Evolutionary conservation across 2,329 filamentous ascomycete species (phyloP).

Genomic region (Trichothecium sympodiale): DNA sequence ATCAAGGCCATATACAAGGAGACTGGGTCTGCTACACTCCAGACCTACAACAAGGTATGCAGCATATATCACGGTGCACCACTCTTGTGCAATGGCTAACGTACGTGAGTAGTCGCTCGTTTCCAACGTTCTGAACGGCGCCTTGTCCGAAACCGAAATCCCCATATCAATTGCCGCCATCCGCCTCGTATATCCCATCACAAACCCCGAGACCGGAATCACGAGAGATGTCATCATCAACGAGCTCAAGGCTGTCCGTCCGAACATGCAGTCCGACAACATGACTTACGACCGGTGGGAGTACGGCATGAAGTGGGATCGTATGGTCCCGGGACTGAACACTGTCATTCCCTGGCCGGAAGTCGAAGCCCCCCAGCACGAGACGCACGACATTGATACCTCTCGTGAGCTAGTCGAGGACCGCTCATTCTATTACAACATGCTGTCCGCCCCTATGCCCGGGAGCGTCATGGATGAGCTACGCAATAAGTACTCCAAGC

Average conservation of each 20-base stretch:
- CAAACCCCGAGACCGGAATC: conserved; percentile 51
- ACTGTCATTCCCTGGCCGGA: conserved; percentile 68
- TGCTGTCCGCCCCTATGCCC: conserved; percentile 71
- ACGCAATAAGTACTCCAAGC: conserved; percentile 69
- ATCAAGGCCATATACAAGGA: conserved; percentile 46
- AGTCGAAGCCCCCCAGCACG: conserved; percentile 32
- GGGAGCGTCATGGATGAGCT: conserved; percentile 72
- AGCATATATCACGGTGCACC: neutral
- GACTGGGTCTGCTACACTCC: conserved; percentile 48
- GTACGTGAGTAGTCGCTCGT: too few species aligned
- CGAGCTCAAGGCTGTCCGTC: conserved; percentile 46
- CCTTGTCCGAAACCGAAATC: conserved; percentile 10
- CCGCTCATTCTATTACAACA: conserved; percentile 64
- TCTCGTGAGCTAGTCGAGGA: conserved; percentile 64
- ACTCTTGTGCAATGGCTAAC: too few species aligned
- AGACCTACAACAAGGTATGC: conserved; percentile 53
- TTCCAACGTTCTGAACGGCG: too few species aligned
- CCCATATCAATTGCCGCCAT: conserved; percentile 59
- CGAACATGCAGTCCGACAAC: conserved; percentile 32
- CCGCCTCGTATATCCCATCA: conserved; percentile 70
- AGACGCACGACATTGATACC: conserved; percentile 58
- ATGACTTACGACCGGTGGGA: conserved; percentile 30
- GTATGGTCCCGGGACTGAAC: conserved; percentile 60
- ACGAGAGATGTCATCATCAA: conserved; percentile 69
- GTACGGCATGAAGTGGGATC: conserved; percentile 32